These are phyloP conservation scores for Stagonosporopsis rhizophila DNA, from an alignment of 2,329 filamentous ascomycete genomes.

Conservation along the genomic window DNA sequence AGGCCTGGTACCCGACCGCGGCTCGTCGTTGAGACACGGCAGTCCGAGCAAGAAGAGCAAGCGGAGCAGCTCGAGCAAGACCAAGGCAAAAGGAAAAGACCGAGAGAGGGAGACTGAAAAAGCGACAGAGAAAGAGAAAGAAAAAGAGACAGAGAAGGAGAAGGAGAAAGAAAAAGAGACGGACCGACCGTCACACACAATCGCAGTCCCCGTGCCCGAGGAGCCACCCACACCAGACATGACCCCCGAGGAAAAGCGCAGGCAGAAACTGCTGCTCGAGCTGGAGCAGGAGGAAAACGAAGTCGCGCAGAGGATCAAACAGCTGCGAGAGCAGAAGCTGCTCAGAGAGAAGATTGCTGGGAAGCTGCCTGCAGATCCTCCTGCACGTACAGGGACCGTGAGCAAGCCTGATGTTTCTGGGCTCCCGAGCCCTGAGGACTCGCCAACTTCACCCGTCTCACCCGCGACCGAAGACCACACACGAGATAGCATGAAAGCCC, in stretches of 20 bases:
- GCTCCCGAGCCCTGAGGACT: conserved; percentile 35
- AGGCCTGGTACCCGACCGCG: conserved; percentile 43
- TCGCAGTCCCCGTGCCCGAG: too few relatives aligned
- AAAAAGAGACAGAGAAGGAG: not conserved
- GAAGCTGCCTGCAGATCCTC: conserved; percentile 40
- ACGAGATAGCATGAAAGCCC: conserved; percentile 49
- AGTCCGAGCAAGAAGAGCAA: conserved; percentile 44
- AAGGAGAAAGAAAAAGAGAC: too few relatives aligned
- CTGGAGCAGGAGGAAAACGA: conserved; percentile 58
- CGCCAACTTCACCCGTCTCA: conserved; percentile 45
- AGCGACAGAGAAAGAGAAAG: not conserved
- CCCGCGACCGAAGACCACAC: conserved; percentile 39
- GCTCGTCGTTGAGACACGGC: conserved; percentile 44
- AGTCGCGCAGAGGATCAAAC: conserved; percentile 64
- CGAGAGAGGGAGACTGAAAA: too few relatives aligned
- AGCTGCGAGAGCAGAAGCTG: conserved; percentile 65
- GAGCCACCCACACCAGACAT: too few relatives aligned
- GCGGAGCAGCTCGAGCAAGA: conserved; percentile 33
- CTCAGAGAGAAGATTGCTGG: conserved; percentile 56
- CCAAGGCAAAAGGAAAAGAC: conserved; percentile 26
- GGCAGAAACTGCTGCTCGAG: conserved; percentile 43
- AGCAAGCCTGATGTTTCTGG: conserved; percentile 46
- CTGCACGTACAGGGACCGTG: conserved; percentile 49
- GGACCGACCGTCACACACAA: not conserved
- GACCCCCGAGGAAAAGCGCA: conserved; percentile 31